Percentiles rank a stretch among this genome's conserved stretches.
Evolutionary conservation across 2,329 filamentous ascomycete genomes (phyloP).

Genomic region (Nothomitra cinnamomea): DNA sequence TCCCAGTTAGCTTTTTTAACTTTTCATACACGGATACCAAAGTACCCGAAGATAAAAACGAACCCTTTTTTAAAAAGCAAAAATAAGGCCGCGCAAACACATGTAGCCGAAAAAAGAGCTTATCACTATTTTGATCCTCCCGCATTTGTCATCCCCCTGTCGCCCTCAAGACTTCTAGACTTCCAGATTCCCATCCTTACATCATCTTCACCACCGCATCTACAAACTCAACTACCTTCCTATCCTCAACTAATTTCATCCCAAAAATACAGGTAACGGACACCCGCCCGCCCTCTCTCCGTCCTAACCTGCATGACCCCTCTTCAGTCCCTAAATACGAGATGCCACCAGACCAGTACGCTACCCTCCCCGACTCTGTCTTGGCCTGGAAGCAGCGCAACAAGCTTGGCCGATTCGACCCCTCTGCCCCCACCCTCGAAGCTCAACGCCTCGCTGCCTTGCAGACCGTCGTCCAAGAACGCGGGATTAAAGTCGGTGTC

Average conservation of each 20-base stretch:
- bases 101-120: not conserved
- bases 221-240: not conserved
- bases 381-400: conserved; percentile 91
- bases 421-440: conserved; percentile 57
- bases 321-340: conserved; percentile 76
- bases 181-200: no score
- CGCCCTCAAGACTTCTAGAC: no score
- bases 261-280: conserved; percentile 34
- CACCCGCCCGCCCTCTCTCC: conserved; percentile 55
- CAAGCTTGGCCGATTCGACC: conserved; percentile 92
- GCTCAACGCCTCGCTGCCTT: conserved; percentile 46
- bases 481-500: conserved; percentile 22
- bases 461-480: not conserved
- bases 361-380: conserved; percentile 71
- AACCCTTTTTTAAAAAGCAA: no score
- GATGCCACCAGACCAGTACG: conserved; percentile 75
- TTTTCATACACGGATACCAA: no score
- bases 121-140: not conserved
- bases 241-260: not conserved
- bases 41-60: no score
- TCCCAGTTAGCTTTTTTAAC: no score
- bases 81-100: no score
- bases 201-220: not conserved
- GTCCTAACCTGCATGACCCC: conserved; percentile 67
- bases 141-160: no score